phyloP scores from a whole-genome alignment of 1,139 yeast species.

The Kluyveromyces marxianus region DNA sequence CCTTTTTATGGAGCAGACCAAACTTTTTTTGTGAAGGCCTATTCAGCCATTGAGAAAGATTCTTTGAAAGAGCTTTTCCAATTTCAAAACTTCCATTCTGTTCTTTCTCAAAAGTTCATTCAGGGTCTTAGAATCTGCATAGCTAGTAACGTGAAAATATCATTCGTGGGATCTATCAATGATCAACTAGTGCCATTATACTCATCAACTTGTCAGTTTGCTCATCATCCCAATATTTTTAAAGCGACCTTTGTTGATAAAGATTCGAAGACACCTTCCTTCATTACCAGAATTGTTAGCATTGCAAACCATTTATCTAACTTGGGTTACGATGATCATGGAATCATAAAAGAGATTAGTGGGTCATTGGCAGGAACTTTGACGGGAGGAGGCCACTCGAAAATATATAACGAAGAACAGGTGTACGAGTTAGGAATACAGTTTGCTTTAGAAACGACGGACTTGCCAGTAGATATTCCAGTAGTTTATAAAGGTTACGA shows the following conservation, averaged over 20 bases:
- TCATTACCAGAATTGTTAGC: conserved; percentile 43
- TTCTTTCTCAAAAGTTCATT: conserved; percentile 58
- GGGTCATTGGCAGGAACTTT: conserved; percentile 79
- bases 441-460: conserved; percentile 70
- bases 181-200: conserved; percentile 91
- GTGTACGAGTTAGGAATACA: conserved; percentile 78
- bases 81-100: conserved; percentile 66
- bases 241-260: conserved; percentile 81
- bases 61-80: conserved; percentile 81
- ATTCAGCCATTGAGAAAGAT: conserved; percentile 82
- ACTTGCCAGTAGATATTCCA: conserved; percentile 38
- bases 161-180: conserved; percentile 80
- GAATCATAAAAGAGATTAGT: conserved; percentile 74
- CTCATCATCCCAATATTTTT: conserved; percentile 82
- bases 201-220: conserved; percentile 76
- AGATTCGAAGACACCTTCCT: conserved; percentile 42
- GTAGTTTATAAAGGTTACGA: conserved; percentile 55
- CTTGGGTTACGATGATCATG: conserved; percentile 64
- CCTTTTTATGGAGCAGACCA: conserved; percentile 90
- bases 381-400: conserved; percentile 93
- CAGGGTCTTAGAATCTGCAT: conserved; percentile 61
- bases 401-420: conserved; percentile 73
- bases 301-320: conserved; percentile 50
- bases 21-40: conserved; percentile 74
- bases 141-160: conserved; percentile 63